Base-by-base conservation (phyloP, 31 red algal genomes). In the Asparagopsis taxiformis region DNA sequence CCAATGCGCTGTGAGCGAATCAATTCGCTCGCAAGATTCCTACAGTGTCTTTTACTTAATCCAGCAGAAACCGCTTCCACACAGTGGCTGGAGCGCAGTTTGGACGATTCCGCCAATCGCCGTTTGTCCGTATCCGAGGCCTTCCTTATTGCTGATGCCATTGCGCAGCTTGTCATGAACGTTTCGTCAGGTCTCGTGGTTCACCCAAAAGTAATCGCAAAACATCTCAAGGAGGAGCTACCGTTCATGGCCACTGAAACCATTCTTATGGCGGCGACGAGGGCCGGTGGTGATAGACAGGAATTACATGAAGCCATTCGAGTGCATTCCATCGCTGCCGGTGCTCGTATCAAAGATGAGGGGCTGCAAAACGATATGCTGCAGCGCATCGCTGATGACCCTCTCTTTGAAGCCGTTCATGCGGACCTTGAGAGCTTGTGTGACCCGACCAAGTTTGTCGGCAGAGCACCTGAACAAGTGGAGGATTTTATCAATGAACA, bases 1-100 rank as follows among this genome's bases (percentile, higher is more conserved):
- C 94, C 94, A 9, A 97, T 97, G 94, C 94, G 94, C 26, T 85
- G 76, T 53, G 94, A 97, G 60, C 80, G 94, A n/a, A 93, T 97
- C 64, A 93, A 90, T 58, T 33, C 88, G 20, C 65, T 97, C 16
- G 55, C 89, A 21, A 53, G 94, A 15, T 97, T 93, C 46, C 70
- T 97, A 25, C 89, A 93, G 62, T 64, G 77, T 43, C 51, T 97
- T 22, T 22, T 89, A n/a, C 30, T 93, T 0, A 93, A 93, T 59
- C 89, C 94, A 1, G 94, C 94, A 5, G 89, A 97, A 49, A 97
- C 94, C 10, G 89, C 89, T 11, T 79, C 65, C 28, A 93, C 94
- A 60, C 94, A 97, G 66, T 97, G 94, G 94, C 52, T 97, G 64
- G 94, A 97, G 75, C 83, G 94, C 25, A 89, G 68, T 16, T 44